A percentile compares a stretch with the other conserved stretches of the same genome.
Evolutionary conservation across 2,329 filamentous ascomycete species (phyloP).

Genomic region (Paraconiothyrium brasiliense): DNA sequence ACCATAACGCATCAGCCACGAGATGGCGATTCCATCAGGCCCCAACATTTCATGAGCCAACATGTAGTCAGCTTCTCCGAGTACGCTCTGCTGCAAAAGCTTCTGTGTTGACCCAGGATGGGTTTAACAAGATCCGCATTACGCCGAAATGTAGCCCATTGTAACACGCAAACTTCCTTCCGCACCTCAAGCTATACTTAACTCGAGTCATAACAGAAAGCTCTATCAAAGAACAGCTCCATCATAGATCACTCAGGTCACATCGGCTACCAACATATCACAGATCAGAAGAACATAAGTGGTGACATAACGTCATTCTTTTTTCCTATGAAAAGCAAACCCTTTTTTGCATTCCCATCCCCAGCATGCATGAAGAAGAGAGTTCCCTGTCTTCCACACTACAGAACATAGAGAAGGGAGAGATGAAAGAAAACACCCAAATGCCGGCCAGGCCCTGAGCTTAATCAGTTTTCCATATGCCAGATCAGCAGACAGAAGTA

Average conservation of each 20-base stretch:
- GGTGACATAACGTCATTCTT: conserved; percentile 1
- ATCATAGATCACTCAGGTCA: not conserved
- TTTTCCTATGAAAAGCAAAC: conserved; percentile 3
- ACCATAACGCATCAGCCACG: too few species aligned
- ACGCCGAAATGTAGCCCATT: too few species aligned
- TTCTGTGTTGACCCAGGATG: too few species aligned
- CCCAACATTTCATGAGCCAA: too few species aligned
- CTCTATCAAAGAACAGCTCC: not conserved
- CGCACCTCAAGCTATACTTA: not conserved
- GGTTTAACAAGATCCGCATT: too few species aligned
- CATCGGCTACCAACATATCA: not conserved
- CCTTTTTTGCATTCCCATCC: conserved; percentile 5
- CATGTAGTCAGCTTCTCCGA: too few species aligned
- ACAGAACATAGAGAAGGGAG: conserved; percentile 1
- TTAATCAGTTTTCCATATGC: not conserved
- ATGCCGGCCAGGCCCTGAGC: not conserved
- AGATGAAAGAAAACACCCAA: not conserved
- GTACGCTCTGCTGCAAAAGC: too few species aligned
- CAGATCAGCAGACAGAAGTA: not conserved
- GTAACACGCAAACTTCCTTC: too few species aligned
- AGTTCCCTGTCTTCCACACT: conserved; percentile 10
- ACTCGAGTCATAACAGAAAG: not conserved
- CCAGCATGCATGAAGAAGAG: conserved; percentile 13
- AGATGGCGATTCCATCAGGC: too few species aligned
- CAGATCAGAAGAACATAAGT: not conserved